Conservation (phyloP, 805 yeast genomes). For the Yarrowia hollandica region DNA sequence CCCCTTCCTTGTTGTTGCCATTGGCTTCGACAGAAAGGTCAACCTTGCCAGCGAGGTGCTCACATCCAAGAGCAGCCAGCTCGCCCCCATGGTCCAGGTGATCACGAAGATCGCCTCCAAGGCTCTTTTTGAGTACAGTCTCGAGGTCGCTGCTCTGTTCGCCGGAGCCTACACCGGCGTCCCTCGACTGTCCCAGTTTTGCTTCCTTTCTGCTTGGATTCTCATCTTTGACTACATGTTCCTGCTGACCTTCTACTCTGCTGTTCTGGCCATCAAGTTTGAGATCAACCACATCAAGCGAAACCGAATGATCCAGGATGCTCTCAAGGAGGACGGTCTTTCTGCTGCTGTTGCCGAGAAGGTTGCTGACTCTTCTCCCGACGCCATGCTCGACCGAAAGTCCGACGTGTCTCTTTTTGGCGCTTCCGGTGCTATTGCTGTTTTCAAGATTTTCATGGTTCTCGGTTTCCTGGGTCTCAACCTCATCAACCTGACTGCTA, state of each 20-base stretch:
- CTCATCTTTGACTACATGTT: slow-evolving; percentile 69
- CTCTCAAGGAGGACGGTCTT: slow-evolving; percentile 91
- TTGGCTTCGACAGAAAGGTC: slow-evolving; percentile 88
- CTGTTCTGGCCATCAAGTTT: slow-evolving; percentile 80
- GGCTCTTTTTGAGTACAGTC: slow-evolving; percentile 70
- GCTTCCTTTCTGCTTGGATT: slow-evolving; percentile 69
- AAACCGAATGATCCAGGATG: slow-evolving; percentile 71
- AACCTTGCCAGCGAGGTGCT: slow-evolving; percentile 54
- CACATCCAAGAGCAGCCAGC: slow-evolving; percentile 39
- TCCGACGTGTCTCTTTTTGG: slow-evolving; percentile 17
- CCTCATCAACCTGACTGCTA: slow-evolving; percentile 43
- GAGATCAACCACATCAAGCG: slow-evolving; percentile 85
- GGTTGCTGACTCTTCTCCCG: slow-evolving; percentile 49
- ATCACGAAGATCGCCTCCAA: slow-evolving; percentile 45
- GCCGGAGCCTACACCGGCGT: slow-evolving; percentile 58
- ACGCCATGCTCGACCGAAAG: slow-evolving; percentile 12
- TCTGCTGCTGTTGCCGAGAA: slow-evolving; percentile 69
- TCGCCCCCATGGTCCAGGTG: slow-evolving; percentile 45
- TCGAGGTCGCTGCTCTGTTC: slow-evolving; percentile 68
- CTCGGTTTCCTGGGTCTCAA: slow-evolving; percentile 42
- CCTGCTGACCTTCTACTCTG: slow-evolving; percentile 78
- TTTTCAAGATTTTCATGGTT: slow-evolving; percentile 40
- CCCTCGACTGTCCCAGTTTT: slow-evolving; percentile 76
- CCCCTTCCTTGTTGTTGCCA: slow-evolving; percentile 87
- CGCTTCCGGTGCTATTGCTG: slow-evolving; percentile 27